A percentile compares a stretch with the other conserved stretches of the same genome.
Conservation (phyloP, 306 rosid species). For the Phaseolus lunatus region DNA sequence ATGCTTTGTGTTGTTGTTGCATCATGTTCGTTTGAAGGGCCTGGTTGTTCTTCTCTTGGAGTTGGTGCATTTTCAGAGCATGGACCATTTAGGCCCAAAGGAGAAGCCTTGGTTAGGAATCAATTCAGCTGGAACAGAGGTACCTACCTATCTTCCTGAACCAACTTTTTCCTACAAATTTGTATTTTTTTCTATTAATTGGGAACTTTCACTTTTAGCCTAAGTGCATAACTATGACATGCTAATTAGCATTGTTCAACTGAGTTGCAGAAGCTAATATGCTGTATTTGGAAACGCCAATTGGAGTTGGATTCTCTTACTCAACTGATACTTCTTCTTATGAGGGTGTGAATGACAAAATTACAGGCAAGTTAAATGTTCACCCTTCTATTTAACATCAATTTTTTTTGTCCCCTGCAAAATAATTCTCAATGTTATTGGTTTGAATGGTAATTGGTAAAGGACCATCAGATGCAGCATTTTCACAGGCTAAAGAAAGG, state of each 20-base stretch:
- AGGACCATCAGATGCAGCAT: constrained; percentile 6
- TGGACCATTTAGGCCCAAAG: constrained; percentile 89
- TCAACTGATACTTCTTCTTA: constrained; percentile 58
- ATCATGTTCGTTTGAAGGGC: constrained; percentile 59
- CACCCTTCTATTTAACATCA: constrained; percentile 22
- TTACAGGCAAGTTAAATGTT: constrained; percentile 57
- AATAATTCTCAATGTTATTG: constrained; percentile 29
- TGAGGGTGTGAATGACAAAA: constrained; percentile 65
- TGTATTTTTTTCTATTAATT: constrained; percentile 10
- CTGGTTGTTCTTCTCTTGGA: constrained; percentile 91
- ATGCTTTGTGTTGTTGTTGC: constrained; percentile 43
- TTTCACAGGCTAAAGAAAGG: not conserved
- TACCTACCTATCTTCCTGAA: not conserved
- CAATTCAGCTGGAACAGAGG: constrained; percentile 86
- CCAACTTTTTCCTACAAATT: not conserved
- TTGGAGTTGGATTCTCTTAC: constrained; percentile 79
- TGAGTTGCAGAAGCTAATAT: constrained; percentile 68
- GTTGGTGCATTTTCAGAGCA: constrained; percentile 87
- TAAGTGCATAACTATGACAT: not conserved
- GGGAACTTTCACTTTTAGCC: constrained; percentile 13
- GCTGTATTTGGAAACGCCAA: constrained; percentile 75
- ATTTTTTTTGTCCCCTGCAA: not conserved
- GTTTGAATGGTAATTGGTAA: constrained; percentile 46
- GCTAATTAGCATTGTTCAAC: constrained; percentile 24
- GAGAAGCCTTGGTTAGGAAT: constrained; percentile 62